Evolutionary conservation across 2,329 filamentous ascomycete genomes (phyloP).

Genomic region (Davidsoniella eucalypti): DNA sequence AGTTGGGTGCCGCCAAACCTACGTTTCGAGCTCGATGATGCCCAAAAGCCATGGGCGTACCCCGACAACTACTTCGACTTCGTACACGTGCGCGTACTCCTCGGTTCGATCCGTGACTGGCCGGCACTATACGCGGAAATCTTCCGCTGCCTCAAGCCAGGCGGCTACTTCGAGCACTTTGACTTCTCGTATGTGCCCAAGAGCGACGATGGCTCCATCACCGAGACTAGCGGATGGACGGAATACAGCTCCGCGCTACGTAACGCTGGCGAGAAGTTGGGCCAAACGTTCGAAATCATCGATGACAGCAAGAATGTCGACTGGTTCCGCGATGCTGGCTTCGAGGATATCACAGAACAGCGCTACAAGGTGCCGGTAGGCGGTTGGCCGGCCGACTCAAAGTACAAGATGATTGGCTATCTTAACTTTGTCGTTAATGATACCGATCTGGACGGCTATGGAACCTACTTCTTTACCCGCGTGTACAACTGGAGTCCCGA

Average conservation of each 20-base stretch:
- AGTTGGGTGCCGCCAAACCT: slow-evolving; percentile 40
- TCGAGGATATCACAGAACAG: slow-evolving; percentile 16
- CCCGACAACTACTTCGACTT: slow-evolving; percentile 35
- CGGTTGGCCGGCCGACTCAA: slow-evolving; percentile 27
- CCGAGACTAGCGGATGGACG: slow-evolving; percentile 16
- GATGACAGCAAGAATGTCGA: slow-evolving; percentile 14
- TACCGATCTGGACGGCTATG: slow-evolving; percentile 21
- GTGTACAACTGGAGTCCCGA: slow-evolving; percentile 21
- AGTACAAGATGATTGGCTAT: slow-evolving; percentile 28
- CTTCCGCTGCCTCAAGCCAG: slow-evolving; percentile 37
- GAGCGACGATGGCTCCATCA: slow-evolving; percentile 20
- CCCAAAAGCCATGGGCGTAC: slow-evolving; percentile 32
- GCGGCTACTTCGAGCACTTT: slow-evolving; percentile 27
- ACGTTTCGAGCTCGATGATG: slow-evolving; percentile 46
- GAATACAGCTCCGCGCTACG: slow-evolving; percentile 19
- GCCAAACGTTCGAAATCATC: slow-evolving; percentile 18
- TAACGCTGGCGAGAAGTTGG: slow-evolving; percentile 18
- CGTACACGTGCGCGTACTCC: slow-evolving; percentile 38
- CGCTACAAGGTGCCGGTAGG: slow-evolving; percentile 25
- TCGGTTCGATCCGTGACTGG: slow-evolving; percentile 38
- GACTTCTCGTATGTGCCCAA: slow-evolving; percentile 24
- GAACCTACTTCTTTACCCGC: slow-evolving; percentile 24
- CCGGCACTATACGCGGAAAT: slow-evolving; percentile 33
- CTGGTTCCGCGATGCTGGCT: slow-evolving; percentile 17
- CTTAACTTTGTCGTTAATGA: slow-evolving; percentile 22